Base-by-base conservation (phyloP, 2,329 filamentous ascomycete species). In the Hirsutella thompsonii region DNA sequence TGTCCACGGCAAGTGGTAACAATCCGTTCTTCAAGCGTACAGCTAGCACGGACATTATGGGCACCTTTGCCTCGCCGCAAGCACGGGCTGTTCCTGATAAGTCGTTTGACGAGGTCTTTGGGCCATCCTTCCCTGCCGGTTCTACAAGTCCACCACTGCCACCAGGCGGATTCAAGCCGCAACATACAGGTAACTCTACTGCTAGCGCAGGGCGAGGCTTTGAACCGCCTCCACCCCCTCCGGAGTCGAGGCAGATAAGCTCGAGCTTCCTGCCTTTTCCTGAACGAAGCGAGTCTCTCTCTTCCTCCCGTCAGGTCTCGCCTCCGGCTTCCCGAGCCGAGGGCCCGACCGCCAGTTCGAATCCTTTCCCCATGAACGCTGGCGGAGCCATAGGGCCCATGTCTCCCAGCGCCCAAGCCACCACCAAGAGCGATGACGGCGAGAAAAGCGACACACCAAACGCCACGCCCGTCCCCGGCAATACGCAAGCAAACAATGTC, bases 21-120 rank as follows among this genome's bases (percentile, higher is more conserved):
- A 98, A 98, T 57, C 92, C 92, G 1, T 98, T 98, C 69, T 95
- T 95, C 68, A 80, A 87, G 54, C 69, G 77, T 36, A 75, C 76
- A 37, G 72, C 68, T 43, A 80, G 77, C 59, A 69, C 74, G 32
- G 72, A 79, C 47, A 70, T 77, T 44, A 70, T 74, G 62, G 67
- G 69, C 33, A 63, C 70, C 13, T 77, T 76, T 45, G 56, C 64
- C 23, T 64, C 70, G 10, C 65, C 70, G 11, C 60, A 70, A 10
- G 53, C 62, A 33, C 63, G 65, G 50, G 63, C 66, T 37, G 67
- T 68, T 42, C 67, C 70, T 38, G 80, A 85, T 48, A 79, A 74
- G 60, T 79, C 80, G 4, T 93, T 94, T 58, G 86, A 94, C 55
- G 88, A 83, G 53, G 79, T 94, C 36, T 94, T 94, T 59, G 87